Evolutionary conservation across 805 yeast genomes (phyloP).

Genomic region (Millerozyma acaciae): DNA sequence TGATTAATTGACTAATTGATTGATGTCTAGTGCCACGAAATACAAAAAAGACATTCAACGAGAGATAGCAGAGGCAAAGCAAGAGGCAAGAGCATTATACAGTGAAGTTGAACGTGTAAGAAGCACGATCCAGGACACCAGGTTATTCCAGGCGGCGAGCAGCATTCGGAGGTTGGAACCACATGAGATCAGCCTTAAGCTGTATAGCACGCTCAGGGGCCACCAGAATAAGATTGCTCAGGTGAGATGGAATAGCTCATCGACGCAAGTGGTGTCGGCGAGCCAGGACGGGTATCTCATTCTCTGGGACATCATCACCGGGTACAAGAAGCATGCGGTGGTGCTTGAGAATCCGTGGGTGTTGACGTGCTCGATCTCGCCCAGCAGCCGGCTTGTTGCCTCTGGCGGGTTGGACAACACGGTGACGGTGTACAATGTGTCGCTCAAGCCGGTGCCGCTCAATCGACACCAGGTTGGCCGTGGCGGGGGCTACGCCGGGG

Average conservation of each 20-base stretch:
- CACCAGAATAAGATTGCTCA: conserved; percentile 73
- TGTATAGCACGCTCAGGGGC: conserved; percentile 45
- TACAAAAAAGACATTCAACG: conserved; percentile 2
- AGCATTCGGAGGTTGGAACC: conserved; percentile 29
- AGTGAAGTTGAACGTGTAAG: conserved; percentile 46
- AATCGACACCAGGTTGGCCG: conserved; percentile 3
- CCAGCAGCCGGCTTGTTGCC: conserved; percentile 63
- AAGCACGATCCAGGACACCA: conserved; percentile 42
- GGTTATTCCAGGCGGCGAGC: conserved; percentile 36
- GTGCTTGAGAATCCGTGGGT: conserved; percentile 78
- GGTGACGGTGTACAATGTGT: conserved; percentile 60
- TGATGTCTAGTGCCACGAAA: neutral
- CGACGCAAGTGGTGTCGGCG: conserved; percentile 60
- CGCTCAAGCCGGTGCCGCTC: no score
- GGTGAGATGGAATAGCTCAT: conserved; percentile 64
- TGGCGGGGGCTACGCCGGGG: conserved; percentile 13
- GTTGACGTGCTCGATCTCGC: conserved; percentile 67
- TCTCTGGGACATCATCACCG: conserved; percentile 76
- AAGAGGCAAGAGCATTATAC: conserved; percentile 46
- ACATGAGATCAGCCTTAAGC: conserved; percentile 22
- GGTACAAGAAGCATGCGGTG: conserved; percentile 66
- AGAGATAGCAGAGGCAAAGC: conserved; percentile 31
- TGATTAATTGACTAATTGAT: no score
- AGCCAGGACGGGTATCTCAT: conserved; percentile 86
- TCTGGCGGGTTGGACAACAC: conserved; percentile 81